Evolutionary conservation across 345 rosid species (phyloP).

Genomic region (Garcia nutans): DNA sequence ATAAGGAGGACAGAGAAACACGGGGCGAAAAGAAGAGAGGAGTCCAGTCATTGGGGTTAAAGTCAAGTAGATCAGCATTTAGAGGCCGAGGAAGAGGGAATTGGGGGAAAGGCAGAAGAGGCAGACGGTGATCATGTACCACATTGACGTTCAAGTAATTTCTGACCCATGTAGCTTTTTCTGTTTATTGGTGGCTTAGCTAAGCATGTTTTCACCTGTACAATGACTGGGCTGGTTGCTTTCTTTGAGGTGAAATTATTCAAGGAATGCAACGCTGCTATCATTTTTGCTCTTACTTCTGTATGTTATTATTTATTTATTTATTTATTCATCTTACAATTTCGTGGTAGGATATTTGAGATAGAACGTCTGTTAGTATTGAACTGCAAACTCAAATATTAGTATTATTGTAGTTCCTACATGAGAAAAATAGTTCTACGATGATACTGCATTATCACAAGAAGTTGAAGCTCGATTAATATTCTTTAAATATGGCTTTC

Average conservation of each 20-base stretch:
- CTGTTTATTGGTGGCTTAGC: background rate
- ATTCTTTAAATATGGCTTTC: no score
- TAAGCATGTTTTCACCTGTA: background rate
- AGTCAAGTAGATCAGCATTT: slow-evolving; percentile 42
- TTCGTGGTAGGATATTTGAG: background rate
- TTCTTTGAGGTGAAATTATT: background rate
- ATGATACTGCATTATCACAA: no score
- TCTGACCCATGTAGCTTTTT: background rate
- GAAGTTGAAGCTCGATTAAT: background rate
- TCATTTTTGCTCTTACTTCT: background rate
- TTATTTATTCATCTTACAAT: no score
- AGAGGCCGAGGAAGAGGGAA: slow-evolving; percentile 40
- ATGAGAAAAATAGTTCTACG: no score
- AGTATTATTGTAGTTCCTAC: no score
- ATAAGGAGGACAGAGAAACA: slow-evolving; percentile 43
- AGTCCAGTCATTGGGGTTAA: slow-evolving; percentile 69
- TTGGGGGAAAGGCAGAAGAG: slow-evolving; percentile 43
- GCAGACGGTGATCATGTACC: slow-evolving; percentile 15
- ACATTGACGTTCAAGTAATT: background rate
- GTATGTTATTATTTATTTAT: no score
- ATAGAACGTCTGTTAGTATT: background rate
- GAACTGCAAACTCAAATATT: no score
- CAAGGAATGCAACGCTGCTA: background rate
- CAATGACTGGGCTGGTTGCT: background rate
- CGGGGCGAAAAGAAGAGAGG: slow-evolving; percentile 63